Conservation (phyloP, 805 yeast genomes). For the Soucietia sequanensis region DNA sequence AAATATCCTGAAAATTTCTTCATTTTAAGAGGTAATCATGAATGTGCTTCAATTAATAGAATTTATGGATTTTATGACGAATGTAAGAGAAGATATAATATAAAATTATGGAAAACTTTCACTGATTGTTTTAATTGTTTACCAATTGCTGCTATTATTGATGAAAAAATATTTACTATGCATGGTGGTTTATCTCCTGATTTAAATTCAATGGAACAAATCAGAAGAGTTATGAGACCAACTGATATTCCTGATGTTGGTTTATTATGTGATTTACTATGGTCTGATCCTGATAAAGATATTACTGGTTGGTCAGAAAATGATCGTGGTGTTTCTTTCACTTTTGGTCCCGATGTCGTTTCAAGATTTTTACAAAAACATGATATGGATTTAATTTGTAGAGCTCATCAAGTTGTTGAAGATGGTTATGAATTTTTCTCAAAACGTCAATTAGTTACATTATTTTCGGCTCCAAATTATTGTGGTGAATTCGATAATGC, state of each 20-base stretch:
- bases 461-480: conserved; percentile 94
- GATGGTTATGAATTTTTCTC: conserved; percentile 94
- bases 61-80: conserved; percentile 95
- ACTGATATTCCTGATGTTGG: conserved; percentile 96
- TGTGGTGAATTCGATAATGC: conserved; percentile 96
- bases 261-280: conserved; percentile 80
- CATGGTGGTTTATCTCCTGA: conserved; percentile 95
- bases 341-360: conserved; percentile 94
- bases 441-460: conserved; percentile 86
- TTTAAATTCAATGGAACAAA: conserved; percentile 91
- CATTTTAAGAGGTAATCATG: conserved; percentile 91
- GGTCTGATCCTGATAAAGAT: conserved; percentile 96
- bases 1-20: conserved; percentile 94
- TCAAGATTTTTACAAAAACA: conserved; percentile 88
- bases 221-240: conserved; percentile 94
- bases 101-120: conserved; percentile 93
- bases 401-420: conserved; percentile 96
- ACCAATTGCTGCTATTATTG: conserved; percentile 93
- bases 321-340: conserved; percentile 93
- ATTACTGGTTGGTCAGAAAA: conserved; percentile 96
- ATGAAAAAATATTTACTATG: conserved; percentile 93
- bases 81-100: conserved; percentile 91
- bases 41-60: conserved; percentile 91
- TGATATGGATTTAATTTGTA: conserved; percentile 90
- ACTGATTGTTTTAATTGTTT: conserved; percentile 94